Conservation (phyloP, 2,329 filamentous ascomycete species). For the Sclerotiophoma versabilis region DNA sequence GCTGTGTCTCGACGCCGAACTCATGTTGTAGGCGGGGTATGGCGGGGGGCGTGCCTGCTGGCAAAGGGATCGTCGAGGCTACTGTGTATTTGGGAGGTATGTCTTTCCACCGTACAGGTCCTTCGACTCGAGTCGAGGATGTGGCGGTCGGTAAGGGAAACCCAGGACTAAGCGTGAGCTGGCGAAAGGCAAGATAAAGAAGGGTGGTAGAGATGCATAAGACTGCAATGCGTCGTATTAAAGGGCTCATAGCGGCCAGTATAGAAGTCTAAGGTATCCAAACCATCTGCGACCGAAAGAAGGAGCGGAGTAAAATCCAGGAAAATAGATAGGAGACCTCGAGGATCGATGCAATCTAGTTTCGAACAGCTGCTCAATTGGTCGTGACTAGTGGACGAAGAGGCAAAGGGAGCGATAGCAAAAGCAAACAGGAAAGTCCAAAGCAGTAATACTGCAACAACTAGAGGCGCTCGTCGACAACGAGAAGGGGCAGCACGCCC, state of each 20-base stretch:
- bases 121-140: constrained; percentile 35
- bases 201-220: constrained; percentile 37
- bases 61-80: constrained; percentile 40
- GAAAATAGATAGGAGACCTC: neutral
- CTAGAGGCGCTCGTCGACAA: neutral
- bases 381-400: constrained; percentile 5
- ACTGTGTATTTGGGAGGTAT: constrained; percentile 43
- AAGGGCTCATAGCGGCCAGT: constrained; percentile 33
- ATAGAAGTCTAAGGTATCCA: constrained; percentile 1
- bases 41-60: constrained; percentile 34
- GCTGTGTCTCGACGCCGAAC: constrained; percentile 45
- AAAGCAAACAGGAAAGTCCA: neutral
- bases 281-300: constrained; percentile 5
- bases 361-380: neutral
- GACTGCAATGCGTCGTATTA: constrained; percentile 40
- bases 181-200: constrained; percentile 41
- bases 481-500: constrained; percentile 17
- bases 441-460: neutral
- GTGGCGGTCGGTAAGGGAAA: constrained; percentile 31
- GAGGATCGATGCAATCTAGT: neutral
- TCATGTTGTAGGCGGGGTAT: constrained; percentile 50
- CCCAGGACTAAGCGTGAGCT: constrained; percentile 29
- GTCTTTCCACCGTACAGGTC: constrained; percentile 45
- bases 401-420: neutral
- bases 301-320: neutral